Conservation (phyloP, 1,284 basidiomycete species). For the Sporisorium sorghi region DNA sequence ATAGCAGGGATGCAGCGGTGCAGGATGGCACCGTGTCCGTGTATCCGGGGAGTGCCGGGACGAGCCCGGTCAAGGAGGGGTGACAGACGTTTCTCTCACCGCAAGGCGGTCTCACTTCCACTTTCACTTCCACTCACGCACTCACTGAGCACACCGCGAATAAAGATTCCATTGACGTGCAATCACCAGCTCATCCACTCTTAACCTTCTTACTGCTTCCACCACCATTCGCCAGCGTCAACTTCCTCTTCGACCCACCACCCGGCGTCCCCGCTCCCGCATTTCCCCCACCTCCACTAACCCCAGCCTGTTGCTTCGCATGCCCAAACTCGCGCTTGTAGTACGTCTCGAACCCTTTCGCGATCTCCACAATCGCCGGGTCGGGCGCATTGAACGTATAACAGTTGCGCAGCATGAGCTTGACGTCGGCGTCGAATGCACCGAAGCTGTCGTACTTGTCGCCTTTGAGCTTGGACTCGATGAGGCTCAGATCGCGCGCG, state of each 20-base stretch:
- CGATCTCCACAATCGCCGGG: slow-evolving; percentile 77
- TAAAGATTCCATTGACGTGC: neutral
- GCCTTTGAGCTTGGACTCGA: slow-evolving; percentile 82
- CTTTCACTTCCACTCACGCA: too few species aligned
- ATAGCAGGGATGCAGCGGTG: neutral
- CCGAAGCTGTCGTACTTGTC: slow-evolving; percentile 84
- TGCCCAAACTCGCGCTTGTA: slow-evolving; percentile 62
- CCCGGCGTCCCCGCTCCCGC: slow-evolving; percentile 1
- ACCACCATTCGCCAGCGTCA: slow-evolving; percentile 6
- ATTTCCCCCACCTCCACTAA: slow-evolving; percentile 14
- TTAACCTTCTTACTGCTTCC: slow-evolving; percentile 36
- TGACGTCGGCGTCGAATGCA: slow-evolving; percentile 82
- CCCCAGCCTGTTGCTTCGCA: slow-evolving; percentile 40
- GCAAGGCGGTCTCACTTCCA: neutral
- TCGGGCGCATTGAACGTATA: slow-evolving; percentile 84
- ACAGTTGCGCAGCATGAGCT: slow-evolving; percentile 86
- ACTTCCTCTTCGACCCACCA: slow-evolving; percentile 16
- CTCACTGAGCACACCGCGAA: neutral
- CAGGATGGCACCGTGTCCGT: neutral
- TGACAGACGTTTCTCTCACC: neutral
- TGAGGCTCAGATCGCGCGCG: slow-evolving; percentile 86
- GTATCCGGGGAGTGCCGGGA: neutral
- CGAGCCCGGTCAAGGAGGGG: neutral
- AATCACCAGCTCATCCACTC: slow-evolving; percentile 11
- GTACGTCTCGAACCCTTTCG: slow-evolving; percentile 67